These are phyloP conservation scores for Xerophyta viscosa DNA, from an alignment of 106 monocot genomes.

Conservation along the genomic window DNA sequence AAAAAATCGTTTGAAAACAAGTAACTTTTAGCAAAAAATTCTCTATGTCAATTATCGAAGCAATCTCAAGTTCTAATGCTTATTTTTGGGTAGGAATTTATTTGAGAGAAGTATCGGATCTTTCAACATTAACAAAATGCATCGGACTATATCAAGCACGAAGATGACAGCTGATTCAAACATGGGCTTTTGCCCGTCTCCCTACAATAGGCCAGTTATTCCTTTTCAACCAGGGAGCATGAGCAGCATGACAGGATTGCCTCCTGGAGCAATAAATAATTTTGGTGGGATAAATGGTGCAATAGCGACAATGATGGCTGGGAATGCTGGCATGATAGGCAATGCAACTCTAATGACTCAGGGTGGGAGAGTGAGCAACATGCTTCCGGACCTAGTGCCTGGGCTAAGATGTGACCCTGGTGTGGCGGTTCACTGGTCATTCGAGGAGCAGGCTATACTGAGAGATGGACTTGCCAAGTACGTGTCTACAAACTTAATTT, in stretches of 20 bases:
- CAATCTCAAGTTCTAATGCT: too few relatives aligned
- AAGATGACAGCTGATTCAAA: slow-evolving; percentile 65
- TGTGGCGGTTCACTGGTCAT: slow-evolving; percentile 20
- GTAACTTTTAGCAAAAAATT: too few relatives aligned
- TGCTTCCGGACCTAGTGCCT: slow-evolving; percentile 18
- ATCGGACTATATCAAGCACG: not conserved
- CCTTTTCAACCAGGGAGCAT: slow-evolving; percentile 54
- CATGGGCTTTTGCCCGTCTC: slow-evolving; percentile 48
- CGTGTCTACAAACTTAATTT: too few relatives aligned
- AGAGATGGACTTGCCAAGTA: slow-evolving; percentile 30
- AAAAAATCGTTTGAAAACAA: too few relatives aligned
- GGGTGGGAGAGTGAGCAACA: slow-evolving; percentile 17
- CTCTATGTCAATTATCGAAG: too few relatives aligned
- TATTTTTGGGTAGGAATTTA: not conserved
- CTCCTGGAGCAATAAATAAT: slow-evolving; percentile 19
- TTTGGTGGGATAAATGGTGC: slow-evolving; percentile 21
- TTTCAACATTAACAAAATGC: not conserved
- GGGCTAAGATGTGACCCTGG: slow-evolving; percentile 23
- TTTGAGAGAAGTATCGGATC: not conserved
- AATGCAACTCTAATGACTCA: slow-evolving; percentile 20
- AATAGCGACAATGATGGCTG: slow-evolving; percentile 20
- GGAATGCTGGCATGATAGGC: slow-evolving; percentile 16
- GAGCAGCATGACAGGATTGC: slow-evolving; percentile 22
- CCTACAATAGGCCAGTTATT: slow-evolving; percentile 44
- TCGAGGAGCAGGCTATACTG: slow-evolving; percentile 17